Evolutionary conservation across 2,329 filamentous ascomycete species (phyloP), one percentile per base, ranked within the genome.

Genomic region (Aspergillus pseudoviridinutans): DNA sequence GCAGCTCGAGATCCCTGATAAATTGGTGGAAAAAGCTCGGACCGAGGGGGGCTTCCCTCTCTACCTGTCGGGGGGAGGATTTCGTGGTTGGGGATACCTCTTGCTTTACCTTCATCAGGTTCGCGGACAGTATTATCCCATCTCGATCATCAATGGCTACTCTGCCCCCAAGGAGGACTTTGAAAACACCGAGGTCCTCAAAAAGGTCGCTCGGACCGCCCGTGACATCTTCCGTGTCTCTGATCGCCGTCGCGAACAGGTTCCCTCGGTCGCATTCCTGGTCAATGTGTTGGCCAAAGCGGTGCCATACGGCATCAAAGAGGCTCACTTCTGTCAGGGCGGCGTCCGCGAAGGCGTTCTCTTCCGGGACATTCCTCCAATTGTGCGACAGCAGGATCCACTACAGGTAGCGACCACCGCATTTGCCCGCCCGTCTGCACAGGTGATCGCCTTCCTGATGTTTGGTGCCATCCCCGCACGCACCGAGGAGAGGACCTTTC

Each of bases 11-110:
- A 75, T 88, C 1, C 84, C 92, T 1, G 68, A 75, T 4, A 75
- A 79, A n/a, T 73, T 85, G 3, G 64, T 79, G 1, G 68, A 79
- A 10, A 66, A 74, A 28, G 78, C 79, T 10, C 70, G 75, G 27
- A 66, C 74, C 10, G 66, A 78, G 3, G 78, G 77, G 2, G 82
- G 82, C 1, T 80, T 91, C 54, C 84, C 87, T 12, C 79, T 96
- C 9, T 96, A 92, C 69, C 84, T 96, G 56, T 95, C 90, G 58
- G 92, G 92, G 28, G 92, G 92, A 27, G 92, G 92, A 0, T 95
- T 96, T 69, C 82, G 92, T 25, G 92, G 92, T 20, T 96, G 94
- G 79, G 92, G 91, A 8, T 93, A 90, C 72, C 87, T 95, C 67
- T 79, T 96, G 47, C 90, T 95, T 85, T 87, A 89, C 69, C 82